Conservation (phyloP, 371 early-diverging fungal genomes). For the Encephalitozoon cuniculi region DNA sequence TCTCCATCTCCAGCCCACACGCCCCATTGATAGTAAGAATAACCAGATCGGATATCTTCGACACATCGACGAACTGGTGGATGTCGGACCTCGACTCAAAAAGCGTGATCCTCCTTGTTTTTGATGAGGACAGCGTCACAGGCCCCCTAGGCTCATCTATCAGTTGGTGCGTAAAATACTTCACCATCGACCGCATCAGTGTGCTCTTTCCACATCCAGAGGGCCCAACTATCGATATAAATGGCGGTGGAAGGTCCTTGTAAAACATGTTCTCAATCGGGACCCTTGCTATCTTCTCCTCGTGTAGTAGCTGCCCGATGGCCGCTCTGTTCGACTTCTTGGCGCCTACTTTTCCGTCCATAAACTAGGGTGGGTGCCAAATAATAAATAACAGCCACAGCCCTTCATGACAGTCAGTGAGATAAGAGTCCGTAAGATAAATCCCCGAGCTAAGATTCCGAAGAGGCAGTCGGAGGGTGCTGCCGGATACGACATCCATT, state of each 20-base stretch:
- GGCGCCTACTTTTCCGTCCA: neutral
- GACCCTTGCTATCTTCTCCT: slow-evolving; percentile 21
- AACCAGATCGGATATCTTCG: slow-evolving; percentile 89
- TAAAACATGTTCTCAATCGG: slow-evolving; percentile 51
- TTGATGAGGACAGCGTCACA: slow-evolving; percentile 46
- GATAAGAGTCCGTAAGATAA: slow-evolving; percentile 21
- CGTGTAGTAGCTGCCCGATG: neutral
- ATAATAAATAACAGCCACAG: neutral
- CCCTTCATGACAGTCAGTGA: neutral
- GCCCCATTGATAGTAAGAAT: slow-evolving; percentile 84
- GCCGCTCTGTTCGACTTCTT: neutral
- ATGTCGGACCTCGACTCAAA: slow-evolving; percentile 65
- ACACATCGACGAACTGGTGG: slow-evolving; percentile 87
- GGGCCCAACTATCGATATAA: slow-evolving; percentile 53
- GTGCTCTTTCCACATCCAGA: slow-evolving; percentile 51
- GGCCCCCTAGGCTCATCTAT: slow-evolving; percentile 29
- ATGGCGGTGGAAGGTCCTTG: slow-evolving; percentile 53
- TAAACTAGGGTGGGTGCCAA: neutral
- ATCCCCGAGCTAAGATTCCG: slow-evolving; percentile 32
- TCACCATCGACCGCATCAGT: slow-evolving; percentile 41
- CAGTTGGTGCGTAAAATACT: slow-evolving; percentile 41
- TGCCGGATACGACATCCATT: slow-evolving; percentile 51
- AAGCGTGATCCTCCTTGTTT: slow-evolving; percentile 42
- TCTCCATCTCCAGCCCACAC: slow-evolving; percentile 91
- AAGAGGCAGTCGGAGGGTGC: slow-evolving; percentile 47